phyloP scores from a whole-genome alignment of 306 rosid species.

The Crataegus laevigata region DNA sequence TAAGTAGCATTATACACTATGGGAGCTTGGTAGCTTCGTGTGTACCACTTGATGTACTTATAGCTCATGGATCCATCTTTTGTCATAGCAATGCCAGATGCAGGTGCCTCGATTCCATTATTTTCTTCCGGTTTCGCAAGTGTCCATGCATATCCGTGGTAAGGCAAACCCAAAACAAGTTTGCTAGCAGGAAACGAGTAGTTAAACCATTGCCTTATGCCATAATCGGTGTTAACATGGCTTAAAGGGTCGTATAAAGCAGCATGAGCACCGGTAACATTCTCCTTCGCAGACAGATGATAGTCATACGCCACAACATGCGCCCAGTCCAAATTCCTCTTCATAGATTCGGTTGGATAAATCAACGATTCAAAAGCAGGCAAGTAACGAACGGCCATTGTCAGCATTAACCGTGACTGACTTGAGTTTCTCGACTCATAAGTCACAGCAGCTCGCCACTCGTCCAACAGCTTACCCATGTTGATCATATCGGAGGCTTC shows the following conservation, averaged over 20 bases:
- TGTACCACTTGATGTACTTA: constrained; percentile 17
- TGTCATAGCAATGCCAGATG: constrained; percentile 7
- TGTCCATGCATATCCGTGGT: constrained; percentile 38
- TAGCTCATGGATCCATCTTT: constrained; percentile 20
- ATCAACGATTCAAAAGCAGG: neutral
- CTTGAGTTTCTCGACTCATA: constrained; percentile 19
- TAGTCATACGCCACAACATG: constrained; percentile 33
- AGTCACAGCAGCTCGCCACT: constrained; percentile 30
- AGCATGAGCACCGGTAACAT: constrained; percentile 7
- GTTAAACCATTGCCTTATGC: constrained; percentile 22
- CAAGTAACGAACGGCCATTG: constrained; percentile 28
- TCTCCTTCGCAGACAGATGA: neutral
- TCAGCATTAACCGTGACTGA: constrained; percentile 10
- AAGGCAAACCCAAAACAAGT: constrained; percentile 34
- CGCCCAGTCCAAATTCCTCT: constrained; percentile 21
- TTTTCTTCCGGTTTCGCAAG: constrained; percentile 15
- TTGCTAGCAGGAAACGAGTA: constrained; percentile 17
- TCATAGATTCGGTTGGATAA: constrained; percentile 10
- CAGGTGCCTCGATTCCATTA: constrained; percentile 17
- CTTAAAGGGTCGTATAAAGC: constrained; percentile 13
- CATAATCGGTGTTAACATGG: constrained; percentile 14
- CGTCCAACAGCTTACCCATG: constrained; percentile 25
- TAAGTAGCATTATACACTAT: constrained; percentile 20
- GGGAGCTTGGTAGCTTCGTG: neutral
- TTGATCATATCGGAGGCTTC: constrained; percentile 21